phyloP scores from a whole-genome alignment of 2,329 filamentous ascomycete species.

The Exophiala oligosperma region DNA sequence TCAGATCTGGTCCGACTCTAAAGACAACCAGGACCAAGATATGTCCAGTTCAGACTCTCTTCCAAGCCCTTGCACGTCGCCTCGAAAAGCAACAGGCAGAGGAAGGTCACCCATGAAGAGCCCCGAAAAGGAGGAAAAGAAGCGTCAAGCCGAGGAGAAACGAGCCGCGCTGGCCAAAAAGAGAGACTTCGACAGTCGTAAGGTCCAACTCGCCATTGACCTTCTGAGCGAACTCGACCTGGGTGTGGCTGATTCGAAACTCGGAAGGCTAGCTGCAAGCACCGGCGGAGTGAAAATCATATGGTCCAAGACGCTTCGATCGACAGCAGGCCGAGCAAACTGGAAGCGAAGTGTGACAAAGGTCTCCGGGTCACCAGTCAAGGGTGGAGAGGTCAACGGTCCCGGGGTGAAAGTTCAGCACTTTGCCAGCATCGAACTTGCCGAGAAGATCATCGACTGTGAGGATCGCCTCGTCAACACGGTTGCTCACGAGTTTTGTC shows the following conservation, averaged over 20 bases:
- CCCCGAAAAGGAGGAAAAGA: slow-evolving; percentile 28
- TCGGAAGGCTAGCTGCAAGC: slow-evolving; percentile 48
- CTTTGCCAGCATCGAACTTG: slow-evolving; percentile 79
- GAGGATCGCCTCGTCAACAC: slow-evolving; percentile 80
- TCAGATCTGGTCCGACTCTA: slow-evolving; percentile 40
- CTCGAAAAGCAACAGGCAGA: slow-evolving; percentile 31
- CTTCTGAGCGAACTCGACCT: slow-evolving; percentile 60
- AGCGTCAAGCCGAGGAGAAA: slow-evolving; percentile 34
- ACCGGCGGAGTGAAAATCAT: slow-evolving; percentile 60
- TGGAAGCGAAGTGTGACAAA: slow-evolving; percentile 64
- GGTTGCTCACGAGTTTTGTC: slow-evolving; percentile 95
- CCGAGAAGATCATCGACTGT: slow-evolving; percentile 81
- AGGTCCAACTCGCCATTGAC: slow-evolving; percentile 52
- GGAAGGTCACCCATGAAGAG: slow-evolving; percentile 29
- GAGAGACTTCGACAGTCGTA: slow-evolving; percentile 55
- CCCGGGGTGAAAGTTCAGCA: slow-evolving; percentile 47
- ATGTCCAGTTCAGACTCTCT: slow-evolving; percentile 30
- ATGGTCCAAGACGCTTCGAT: slow-evolving; percentile 64
- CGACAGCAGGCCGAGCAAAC: slow-evolving; percentile 65
- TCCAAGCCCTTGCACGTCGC: slow-evolving; percentile 25
- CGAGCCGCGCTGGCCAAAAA: slow-evolving; percentile 39
- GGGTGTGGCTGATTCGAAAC: slow-evolving; percentile 49
- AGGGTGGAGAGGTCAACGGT: slow-evolving; percentile 19
- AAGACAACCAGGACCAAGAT: slow-evolving; percentile 32
- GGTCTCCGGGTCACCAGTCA: slow-evolving; percentile 29